Percentiles rank a stretch among this genome's conserved stretches.
Conservation (phyloP, 331 rosid species). For the Ulmus americana region DNA sequence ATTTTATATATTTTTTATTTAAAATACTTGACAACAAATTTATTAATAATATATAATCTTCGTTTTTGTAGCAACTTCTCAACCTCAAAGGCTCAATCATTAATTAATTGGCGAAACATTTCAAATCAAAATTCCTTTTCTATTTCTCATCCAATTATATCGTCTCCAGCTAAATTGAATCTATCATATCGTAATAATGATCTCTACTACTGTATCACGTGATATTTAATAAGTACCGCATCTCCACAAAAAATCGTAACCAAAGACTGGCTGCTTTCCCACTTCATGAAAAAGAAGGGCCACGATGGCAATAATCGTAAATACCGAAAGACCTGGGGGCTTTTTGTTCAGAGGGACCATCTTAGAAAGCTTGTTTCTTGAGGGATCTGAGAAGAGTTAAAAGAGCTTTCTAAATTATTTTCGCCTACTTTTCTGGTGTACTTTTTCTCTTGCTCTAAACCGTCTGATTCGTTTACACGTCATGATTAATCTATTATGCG, state of each 20-base stretch:
- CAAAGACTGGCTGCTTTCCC: background rate
- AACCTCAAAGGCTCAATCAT: conserved; percentile 18
- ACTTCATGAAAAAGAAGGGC: background rate
- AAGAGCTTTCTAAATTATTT: conserved; percentile 29
- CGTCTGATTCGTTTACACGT: background rate
- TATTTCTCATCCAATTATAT: conserved; percentile 7
- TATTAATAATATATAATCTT: background rate
- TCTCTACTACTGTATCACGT: conserved; percentile 41
- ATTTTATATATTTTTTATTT: too few relatives aligned
- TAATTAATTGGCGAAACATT: conserved; percentile 1
- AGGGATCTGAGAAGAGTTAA: conserved; percentile 46
- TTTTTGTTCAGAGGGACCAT: conserved; percentile 8
- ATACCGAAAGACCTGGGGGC: conserved; percentile 11
- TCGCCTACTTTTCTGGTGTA: conserved; percentile 21
- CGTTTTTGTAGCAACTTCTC: conserved; percentile 1
- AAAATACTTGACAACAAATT: too few relatives aligned
- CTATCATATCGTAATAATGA: conserved; percentile 35
- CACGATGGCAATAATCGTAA: conserved; percentile 52
- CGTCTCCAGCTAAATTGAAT: background rate
- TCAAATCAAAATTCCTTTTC: background rate
- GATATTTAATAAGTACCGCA: conserved; percentile 39
- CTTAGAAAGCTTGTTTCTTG: conserved; percentile 46
- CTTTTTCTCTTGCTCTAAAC: background rate
- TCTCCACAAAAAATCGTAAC: conserved; percentile 20
- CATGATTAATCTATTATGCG: conserved; percentile 8